Evolutionary conservation across 768 basidiomycete species (phyloP).

Genomic region (Tulasnella sp.): DNA sequence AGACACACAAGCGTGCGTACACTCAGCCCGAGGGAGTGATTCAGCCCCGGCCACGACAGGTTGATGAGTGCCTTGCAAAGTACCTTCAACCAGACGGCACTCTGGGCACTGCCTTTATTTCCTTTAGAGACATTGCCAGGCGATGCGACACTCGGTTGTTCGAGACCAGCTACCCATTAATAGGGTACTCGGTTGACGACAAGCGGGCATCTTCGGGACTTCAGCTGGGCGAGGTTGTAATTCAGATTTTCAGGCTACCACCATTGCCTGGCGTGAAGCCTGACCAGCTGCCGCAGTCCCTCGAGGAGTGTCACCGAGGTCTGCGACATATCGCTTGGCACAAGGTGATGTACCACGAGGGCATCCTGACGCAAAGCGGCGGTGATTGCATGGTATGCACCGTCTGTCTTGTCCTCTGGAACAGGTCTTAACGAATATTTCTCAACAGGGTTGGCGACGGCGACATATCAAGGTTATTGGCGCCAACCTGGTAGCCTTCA

Average conservation of each 20-base stretch:
- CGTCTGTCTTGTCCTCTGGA: not conserved
- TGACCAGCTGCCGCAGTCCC: constrained; percentile 79
- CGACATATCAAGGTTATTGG: constrained; percentile 82
- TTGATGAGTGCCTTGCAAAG: constrained; percentile 73
- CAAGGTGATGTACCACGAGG: constrained; percentile 90
- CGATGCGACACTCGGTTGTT: constrained; percentile 83
- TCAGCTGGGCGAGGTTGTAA: constrained; percentile 80
- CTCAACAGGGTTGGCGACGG: constrained; percentile 68
- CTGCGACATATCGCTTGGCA: constrained; percentile 90
- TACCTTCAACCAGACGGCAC: constrained; percentile 84
- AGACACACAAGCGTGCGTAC: constrained; percentile 47
- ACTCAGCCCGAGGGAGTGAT: constrained; percentile 34
- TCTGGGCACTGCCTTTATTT: constrained; percentile 79
- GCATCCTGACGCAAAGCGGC: constrained; percentile 86
- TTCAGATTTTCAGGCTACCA: constrained; percentile 89
- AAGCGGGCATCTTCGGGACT: constrained; percentile 44
- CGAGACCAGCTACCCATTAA: constrained; percentile 76
- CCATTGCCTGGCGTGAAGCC: constrained; percentile 77
- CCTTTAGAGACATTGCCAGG: constrained; percentile 79
- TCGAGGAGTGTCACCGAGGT: constrained; percentile 89
- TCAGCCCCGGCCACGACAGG: constrained; percentile 30
- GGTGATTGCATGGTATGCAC: constrained; percentile 83
- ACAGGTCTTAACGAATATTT: not conserved
- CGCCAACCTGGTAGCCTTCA: constrained; percentile 81
- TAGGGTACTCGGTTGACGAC: constrained; percentile 57